These are phyloP conservation scores for Pinus tabuliformis DNA, from an alignment of 75 land plant genomes.

Conservation along the genomic window DNA sequence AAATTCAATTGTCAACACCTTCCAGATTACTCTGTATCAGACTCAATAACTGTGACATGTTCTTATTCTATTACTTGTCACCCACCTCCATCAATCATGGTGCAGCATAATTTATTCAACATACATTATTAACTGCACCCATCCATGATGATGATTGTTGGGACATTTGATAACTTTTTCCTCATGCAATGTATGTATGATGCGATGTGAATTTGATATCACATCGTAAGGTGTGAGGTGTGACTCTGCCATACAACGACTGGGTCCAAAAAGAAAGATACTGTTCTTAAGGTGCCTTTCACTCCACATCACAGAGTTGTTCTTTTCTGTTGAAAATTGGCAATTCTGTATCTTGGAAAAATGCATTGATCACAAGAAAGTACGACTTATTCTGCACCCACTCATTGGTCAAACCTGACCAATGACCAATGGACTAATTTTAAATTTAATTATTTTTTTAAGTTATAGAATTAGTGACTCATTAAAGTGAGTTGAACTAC, in stretches of 20 bases:
- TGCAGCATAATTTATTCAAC: conserved; percentile 5
- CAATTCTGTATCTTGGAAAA: not conserved
- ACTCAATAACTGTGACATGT: no score
- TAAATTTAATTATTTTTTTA: not conserved
- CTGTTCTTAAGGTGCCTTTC: conserved; percentile 1
- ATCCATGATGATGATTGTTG: conserved; percentile 7
- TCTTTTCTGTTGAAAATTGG: not conserved
- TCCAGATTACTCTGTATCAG: no score
- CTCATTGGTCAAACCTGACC: not conserved
- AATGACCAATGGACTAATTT: not conserved
- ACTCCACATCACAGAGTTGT: conserved; percentile 4
- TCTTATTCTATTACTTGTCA: conserved; percentile 1
- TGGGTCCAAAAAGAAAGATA: conserved; percentile 1
- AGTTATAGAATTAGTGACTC: no score
- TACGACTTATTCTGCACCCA: conserved; percentile 1
- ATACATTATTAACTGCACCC: not conserved
- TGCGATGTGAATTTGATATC: not conserved
- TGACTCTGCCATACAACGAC: not conserved
- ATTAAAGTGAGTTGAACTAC: no score
- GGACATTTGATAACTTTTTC: not conserved
- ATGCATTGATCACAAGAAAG: not conserved
- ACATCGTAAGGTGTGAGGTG: not conserved
- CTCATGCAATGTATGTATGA: not conserved
- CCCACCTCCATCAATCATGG: not conserved
- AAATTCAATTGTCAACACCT: no score